Conservation (phyloP, 202 grass and related monocot species). For the Elaeis oleifera region DNA sequence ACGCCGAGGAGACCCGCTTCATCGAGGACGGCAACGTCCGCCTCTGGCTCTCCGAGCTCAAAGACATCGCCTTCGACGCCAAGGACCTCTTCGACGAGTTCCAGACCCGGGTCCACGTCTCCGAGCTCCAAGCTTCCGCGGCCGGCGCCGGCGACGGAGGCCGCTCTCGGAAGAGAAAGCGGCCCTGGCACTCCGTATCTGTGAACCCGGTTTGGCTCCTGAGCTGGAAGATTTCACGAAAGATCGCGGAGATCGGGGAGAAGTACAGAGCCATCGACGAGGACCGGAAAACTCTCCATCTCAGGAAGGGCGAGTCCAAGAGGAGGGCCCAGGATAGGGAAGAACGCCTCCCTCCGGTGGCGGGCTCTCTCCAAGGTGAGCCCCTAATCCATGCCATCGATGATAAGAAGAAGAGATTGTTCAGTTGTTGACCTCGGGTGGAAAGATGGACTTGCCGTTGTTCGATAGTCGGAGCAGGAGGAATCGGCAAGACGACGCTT, state of each 20-base stretch:
- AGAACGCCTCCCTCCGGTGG: constrained; percentile 4
- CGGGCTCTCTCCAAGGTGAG: neutral
- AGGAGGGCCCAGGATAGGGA: constrained; percentile 5
- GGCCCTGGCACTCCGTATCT: constrained; percentile 3
- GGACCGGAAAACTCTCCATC: constrained; percentile 3
- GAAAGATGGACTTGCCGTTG: constrained; percentile 7
- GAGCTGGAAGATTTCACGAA: constrained; percentile 16
- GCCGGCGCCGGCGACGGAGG: too few species aligned
- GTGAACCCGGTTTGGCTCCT: neutral
- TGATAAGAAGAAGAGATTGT: constrained; percentile 28
- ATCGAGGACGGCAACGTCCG: constrained; percentile 25
- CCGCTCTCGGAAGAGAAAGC: constrained; percentile 36
- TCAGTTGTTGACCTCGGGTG: constrained; percentile 13
- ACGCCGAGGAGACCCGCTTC: constrained; percentile 45
- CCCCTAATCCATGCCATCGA: constrained; percentile 17
- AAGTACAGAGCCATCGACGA: constrained; percentile 22
- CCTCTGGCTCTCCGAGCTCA: constrained; percentile 28
- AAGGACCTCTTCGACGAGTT: constrained; percentile 25
- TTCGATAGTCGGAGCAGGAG: constrained; percentile 33
- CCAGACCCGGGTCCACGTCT: constrained; percentile 6
- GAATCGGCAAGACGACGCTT: constrained; percentile 44
- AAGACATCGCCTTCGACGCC: constrained; percentile 20
- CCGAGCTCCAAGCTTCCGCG: neutral
- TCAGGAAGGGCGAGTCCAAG: constrained; percentile 15
- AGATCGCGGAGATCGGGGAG: constrained; percentile 32